phyloP scores from a whole-genome alignment of 2,329 filamentous ascomycete genomes.

The Capronia epimyces region DNA sequence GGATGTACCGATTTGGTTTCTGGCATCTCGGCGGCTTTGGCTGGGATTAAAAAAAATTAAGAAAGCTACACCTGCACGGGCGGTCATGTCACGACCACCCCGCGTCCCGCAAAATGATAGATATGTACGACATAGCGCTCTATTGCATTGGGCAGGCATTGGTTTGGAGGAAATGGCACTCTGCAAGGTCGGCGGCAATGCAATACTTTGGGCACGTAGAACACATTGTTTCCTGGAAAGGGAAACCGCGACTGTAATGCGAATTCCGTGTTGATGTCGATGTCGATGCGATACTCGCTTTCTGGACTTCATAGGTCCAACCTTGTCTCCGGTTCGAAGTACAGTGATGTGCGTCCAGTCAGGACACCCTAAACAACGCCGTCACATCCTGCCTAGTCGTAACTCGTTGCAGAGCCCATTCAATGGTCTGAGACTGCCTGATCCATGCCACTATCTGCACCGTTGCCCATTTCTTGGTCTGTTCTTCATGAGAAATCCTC shows the following conservation, averaged over 20 bases:
- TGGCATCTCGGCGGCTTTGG: neutral
- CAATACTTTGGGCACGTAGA: too few species aligned
- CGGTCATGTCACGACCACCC: too few species aligned
- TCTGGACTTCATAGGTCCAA: neutral
- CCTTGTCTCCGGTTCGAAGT: neutral
- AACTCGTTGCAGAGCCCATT: neutral
- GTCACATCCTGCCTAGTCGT: neutral
- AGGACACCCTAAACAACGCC: neutral
- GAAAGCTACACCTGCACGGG: too few species aligned
- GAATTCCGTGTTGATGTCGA: neutral
- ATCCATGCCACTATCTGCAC: too few species aligned
- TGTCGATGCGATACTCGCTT: too few species aligned
- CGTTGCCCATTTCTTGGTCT: neutral
- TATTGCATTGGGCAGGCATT: neutral
- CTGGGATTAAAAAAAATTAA: too few species aligned
- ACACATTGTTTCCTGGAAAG: too few species aligned
- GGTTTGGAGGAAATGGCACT: neutral
- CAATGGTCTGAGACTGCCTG: too few species aligned
- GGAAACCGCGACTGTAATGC: too few species aligned
- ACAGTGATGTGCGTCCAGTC: neutral
- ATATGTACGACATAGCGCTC: neutral
- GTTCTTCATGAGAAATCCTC: constrained; percentile 61
- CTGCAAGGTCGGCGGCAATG: neutral
- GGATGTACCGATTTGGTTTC: neutral
- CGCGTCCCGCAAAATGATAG: too few species aligned